Evolutionary conservation across 2,329 filamentous ascomycete genomes (phyloP), one percentile per base, ranked within the genome.

Genomic region (Penicillium hordei): DNA sequence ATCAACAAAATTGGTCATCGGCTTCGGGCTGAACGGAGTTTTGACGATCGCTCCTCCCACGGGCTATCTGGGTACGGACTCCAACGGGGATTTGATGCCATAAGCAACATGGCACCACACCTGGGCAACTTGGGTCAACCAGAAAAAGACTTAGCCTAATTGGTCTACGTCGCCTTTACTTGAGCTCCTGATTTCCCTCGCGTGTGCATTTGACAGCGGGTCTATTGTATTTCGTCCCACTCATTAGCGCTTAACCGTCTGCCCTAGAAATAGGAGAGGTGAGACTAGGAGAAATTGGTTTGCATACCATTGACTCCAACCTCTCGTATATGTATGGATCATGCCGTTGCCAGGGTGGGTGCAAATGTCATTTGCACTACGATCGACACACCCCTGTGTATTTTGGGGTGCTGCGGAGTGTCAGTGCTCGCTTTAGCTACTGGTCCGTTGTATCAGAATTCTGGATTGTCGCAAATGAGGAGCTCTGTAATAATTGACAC

Each of bases 261-360:
- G 15, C 5, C 43, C 29, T 36, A 13, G 33, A 29, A 51, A 44
- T 38, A 51, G 33, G 53, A 58, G 38, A 36, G 40, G 17, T 25
- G 27, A 38, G 44, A 46, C 46, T 58, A 61, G 44, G 52, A 33
- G 55, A 58, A 60, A 63, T 60, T 57, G 44, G 44, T 39, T 49
- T 54, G 59, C 60, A 60, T 59, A 63, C 58, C 60, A 56, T 33
- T 31, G 23, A 38, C 52, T 58, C 42, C 36, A 59, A 45, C n/a
- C 21, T 31, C 40, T 29, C 49, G 23, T 43, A 52, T 50, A 43
- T 31, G 29, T 33, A 33, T 40, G 27, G 27, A 27, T 49, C 54
- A 27, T 34, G 27, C 36, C 39, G 42, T 29, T 44, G 36, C 36
- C 39, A 25, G 23, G 13, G 48, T 39, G 36, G 27, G 49, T 52